These are phyloP conservation scores for Coelastrella sp. DNA, from an alignment of 139 green algal genomes.

Conservation along the genomic window DNA sequence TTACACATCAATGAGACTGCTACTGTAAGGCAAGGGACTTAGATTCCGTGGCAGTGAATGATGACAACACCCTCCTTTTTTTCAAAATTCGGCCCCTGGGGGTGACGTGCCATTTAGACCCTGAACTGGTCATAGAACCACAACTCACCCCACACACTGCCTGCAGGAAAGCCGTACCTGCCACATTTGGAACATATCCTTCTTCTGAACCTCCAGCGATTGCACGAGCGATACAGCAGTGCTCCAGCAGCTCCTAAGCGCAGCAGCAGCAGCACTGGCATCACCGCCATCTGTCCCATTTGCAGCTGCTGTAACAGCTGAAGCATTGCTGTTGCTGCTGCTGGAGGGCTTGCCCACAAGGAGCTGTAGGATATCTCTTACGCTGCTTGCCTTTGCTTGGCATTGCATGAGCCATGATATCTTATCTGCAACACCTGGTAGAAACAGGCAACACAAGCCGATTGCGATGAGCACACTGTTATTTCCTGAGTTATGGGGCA, in stretches of 20 bases:
- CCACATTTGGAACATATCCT: conserved; percentile 61
- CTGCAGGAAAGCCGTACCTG: conserved; percentile 28
- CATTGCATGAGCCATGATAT: conserved; percentile 18
- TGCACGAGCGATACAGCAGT: conserved; percentile 58
- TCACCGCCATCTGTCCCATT: background rate
- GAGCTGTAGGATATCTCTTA: conserved; percentile 13
- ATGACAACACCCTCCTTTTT: too few relatives aligned
- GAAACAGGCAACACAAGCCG: background rate
- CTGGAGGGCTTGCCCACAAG: background rate
- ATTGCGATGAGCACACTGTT: background rate
- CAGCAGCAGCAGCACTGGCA: background rate
- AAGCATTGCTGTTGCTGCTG: conserved; percentile 1
- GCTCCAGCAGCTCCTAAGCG: conserved; percentile 58
- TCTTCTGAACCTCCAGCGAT: conserved; percentile 62
- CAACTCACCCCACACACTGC: background rate
- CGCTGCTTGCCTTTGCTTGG: conserved; percentile 14
- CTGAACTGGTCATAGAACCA: too few relatives aligned
- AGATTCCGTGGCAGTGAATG: too few relatives aligned
- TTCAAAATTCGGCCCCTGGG: too few relatives aligned
- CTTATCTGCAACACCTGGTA: conserved; percentile 29
- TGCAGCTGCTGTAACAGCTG: background rate
- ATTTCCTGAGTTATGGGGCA: background rate
- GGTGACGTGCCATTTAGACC: too few relatives aligned
- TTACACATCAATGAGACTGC: too few relatives aligned
- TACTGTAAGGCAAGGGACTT: too few relatives aligned